Conservation (phyloP, 768 basidiomycete species). For the Lyophyllum decastes region DNA sequence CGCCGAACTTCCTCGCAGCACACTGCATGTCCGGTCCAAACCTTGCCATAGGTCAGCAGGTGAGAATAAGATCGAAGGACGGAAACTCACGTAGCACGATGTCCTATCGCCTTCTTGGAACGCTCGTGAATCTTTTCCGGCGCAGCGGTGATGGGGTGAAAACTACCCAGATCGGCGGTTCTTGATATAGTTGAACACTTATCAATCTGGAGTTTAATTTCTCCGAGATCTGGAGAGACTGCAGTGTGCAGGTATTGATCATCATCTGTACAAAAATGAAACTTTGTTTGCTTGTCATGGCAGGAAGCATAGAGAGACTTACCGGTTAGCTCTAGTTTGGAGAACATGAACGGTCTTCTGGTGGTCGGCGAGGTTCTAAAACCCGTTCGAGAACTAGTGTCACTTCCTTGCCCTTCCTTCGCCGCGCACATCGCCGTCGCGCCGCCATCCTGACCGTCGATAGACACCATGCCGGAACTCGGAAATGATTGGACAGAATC, state of each 20-base stretch:
- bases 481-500: not conserved
- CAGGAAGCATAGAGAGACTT: not conserved
- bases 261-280: slow-evolving; percentile 21
- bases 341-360: slow-evolving; percentile 17
- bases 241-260: slow-evolving; percentile 14
- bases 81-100: slow-evolving; percentile 13
- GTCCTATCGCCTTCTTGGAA: slow-evolving; percentile 16
- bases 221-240: slow-evolving; percentile 9
- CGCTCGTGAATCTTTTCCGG: slow-evolving; percentile 19
- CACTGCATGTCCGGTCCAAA: slow-evolving; percentile 4
- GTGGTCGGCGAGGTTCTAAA: slow-evolving; percentile 9
- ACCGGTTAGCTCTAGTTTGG: slow-evolving; percentile 22
- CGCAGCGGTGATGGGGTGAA: too few relatives aligned
- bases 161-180: too few relatives aligned
- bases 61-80: not conserved
- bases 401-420: too few relatives aligned
- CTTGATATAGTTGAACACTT: not conserved
- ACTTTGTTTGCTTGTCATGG: not conserved
- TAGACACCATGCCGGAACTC: slow-evolving; percentile 1
- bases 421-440: too few relatives aligned
- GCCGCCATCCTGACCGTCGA: slow-evolving; percentile 12
- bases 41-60: not conserved
- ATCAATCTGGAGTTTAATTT: slow-evolving; percentile 13
- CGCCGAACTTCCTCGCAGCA: not conserved
- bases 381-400: not conserved